phyloP scores from a whole-genome alignment of 768 basidiomycete genomes.

The Mycena maculata region DNA sequence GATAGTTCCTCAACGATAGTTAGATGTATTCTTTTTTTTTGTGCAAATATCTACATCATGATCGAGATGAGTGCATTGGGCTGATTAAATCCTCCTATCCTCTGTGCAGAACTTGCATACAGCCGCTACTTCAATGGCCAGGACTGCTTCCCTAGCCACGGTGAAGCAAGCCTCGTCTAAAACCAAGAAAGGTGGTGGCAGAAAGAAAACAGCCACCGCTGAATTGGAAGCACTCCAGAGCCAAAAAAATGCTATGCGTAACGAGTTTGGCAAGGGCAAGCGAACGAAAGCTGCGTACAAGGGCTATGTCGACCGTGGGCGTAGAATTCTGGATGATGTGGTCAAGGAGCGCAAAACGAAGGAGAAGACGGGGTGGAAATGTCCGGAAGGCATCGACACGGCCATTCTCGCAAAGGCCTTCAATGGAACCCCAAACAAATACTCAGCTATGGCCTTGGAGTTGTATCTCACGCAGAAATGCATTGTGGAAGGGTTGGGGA shows the following conservation, averaged over 20 bases:
- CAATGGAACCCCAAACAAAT: constrained; percentile 39
- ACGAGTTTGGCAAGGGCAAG: constrained; percentile 19
- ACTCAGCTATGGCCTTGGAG: constrained; percentile 42
- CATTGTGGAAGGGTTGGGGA: constrained; percentile 35
- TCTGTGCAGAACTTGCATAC: no score
- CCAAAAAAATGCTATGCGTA: background rate
- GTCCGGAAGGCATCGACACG: constrained; percentile 32
- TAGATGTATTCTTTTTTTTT: no score
- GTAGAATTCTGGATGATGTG: constrained; percentile 28
- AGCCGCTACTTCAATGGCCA: background rate
- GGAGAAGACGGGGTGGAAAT: background rate
- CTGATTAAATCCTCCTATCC: no score
- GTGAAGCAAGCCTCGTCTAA: background rate
- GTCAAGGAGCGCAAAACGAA: constrained; percentile 4
- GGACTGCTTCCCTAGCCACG: background rate
- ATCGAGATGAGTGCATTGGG: no score
- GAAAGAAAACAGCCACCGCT: background rate
- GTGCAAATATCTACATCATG: no score
- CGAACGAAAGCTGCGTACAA: constrained; percentile 28
- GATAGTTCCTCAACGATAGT: no score
- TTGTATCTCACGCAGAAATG: constrained; percentile 47
- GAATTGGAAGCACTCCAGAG: background rate
- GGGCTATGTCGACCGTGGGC: constrained; percentile 33
- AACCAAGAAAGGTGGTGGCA: background rate
- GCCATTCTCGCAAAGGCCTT: constrained; percentile 42